These are phyloP conservation scores for Bombardia bombarda DNA, from an alignment of 495 filamentous ascomycete genomes.

Conservation along the genomic window DNA sequence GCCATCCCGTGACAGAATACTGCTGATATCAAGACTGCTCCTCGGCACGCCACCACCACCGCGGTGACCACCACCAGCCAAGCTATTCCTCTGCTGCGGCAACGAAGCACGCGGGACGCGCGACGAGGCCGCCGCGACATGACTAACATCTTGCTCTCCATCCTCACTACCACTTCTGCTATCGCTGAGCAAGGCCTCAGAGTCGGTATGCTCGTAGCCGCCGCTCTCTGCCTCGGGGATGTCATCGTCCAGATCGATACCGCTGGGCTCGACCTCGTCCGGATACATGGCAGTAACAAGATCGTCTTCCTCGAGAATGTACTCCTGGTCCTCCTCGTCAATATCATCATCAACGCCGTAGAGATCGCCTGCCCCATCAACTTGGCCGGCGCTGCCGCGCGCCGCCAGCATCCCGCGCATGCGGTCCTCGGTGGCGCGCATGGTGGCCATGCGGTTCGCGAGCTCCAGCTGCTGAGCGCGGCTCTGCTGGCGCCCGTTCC, in stretches of 20 bases:
- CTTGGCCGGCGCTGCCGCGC: conserved; percentile 13
- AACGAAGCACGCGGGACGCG: conserved; percentile 4
- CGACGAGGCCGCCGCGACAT: background rate
- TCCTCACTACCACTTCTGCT: conserved; percentile 32
- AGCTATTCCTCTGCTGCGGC: conserved; percentile 10
- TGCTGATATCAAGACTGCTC: conserved; percentile 43
- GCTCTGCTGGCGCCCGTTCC: conserved; percentile 18
- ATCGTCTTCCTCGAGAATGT: conserved; percentile 49
- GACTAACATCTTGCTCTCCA: conserved; percentile 14
- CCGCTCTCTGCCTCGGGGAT: conserved; percentile 53
- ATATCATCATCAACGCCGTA: conserved; percentile 38
- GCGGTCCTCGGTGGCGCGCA: conserved; percentile 33
- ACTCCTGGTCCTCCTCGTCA: conserved; percentile 36
- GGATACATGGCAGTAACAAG: conserved; percentile 19
- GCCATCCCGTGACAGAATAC: conserved; percentile 38
- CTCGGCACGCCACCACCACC: conserved; percentile 13
- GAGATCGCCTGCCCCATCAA: conserved; percentile 17
- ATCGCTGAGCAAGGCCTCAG: conserved; percentile 56
- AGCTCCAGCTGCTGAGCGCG: conserved; percentile 26
- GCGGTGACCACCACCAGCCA: conserved; percentile 23
- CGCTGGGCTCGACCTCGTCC: conserved; percentile 19
- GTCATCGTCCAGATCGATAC: conserved; percentile 55
- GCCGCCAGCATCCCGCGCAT: conserved; percentile 40
- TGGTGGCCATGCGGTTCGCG: conserved; percentile 16
- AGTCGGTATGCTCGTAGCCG: conserved; percentile 77